Evolutionary conservation across 2,329 filamentous ascomycete genomes (phyloP).

Genomic region (Diaporthe humulicola): DNA sequence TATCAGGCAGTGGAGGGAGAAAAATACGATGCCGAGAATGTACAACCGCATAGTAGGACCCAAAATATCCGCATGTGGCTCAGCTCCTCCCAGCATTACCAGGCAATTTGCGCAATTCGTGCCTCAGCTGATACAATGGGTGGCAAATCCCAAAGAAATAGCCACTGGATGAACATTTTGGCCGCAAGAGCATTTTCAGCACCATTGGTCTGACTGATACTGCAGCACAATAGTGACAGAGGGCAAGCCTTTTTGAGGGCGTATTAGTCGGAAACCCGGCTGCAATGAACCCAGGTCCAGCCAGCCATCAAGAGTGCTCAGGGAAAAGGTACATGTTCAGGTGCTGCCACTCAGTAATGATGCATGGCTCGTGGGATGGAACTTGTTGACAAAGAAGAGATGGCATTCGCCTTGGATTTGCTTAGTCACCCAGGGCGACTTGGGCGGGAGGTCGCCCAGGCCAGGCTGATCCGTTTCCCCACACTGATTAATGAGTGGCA

Average conservation of each 20-base stretch:
- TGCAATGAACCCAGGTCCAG: not conserved
- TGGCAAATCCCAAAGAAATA: not conserved
- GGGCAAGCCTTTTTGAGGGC: not conserved
- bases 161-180: not conserved
- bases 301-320: not conserved
- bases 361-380: too few relatives aligned
- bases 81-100: not conserved
- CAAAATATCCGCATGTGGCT: too few relatives aligned
- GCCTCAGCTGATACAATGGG: not conserved
- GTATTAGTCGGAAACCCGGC: not conserved
- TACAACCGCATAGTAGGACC: not conserved
- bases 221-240: not conserved
- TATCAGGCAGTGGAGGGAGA: not conserved
- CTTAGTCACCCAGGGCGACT: slow-evolving; percentile 9
- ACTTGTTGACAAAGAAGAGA: not conserved
- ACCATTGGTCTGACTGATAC: too few relatives aligned
- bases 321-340: not conserved
- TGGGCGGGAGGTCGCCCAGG: not conserved
- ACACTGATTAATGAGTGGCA: slow-evolving; percentile 30
- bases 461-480: slow-evolving; percentile 29
- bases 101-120: not conserved
- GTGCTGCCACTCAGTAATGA: too few relatives aligned
- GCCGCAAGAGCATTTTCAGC: not conserved
- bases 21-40: not conserved
- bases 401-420: not conserved